Base-by-base conservation (phyloP, 345 rosid genomes). In the Streptanthus diversifolius region DNA sequence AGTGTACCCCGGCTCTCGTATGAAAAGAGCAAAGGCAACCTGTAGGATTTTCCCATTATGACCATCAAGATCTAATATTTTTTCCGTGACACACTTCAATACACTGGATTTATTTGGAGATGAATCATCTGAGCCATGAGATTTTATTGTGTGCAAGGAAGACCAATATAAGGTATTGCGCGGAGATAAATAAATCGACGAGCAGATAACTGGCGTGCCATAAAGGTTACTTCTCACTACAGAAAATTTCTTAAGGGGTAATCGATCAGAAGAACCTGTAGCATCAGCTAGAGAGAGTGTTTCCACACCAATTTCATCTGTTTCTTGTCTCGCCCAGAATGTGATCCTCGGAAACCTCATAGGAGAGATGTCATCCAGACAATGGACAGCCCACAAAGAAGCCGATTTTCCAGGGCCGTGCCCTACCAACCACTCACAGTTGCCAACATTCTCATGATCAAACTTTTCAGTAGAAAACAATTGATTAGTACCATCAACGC, bases 381-480 rank as follows among this genome's bases (percentile, higher is more conserved):
- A 87, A 68, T 90, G 96, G 70, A 93, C 76, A 70, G 95, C 88
- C 98, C 98, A 93, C 76, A 87, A 85, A 66, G 86, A 80, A 68
- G 86, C 82, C 30, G 63, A 68, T 7, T 66, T 75, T 72, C 92
- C 92, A 65, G 95, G 92, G 72, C 96, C 92, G 76, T 85, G 82
- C 70, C 93, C 97, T 72, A 93, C 83, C 73, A 93, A 76, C 98
- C 98, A 93, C 71, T 87, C 98, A 77, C 96, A 87, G 35, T 64
- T 75, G 40, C 93, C 90, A 68, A 76, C 68, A 65, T 45, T 72
- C 25, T 83, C 89, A 60, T 58, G 81, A 11, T 74, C 85, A 63
- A 75, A 9, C 37, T 32, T 80, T 65, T 79, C 83, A 25, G 70
- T 19, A 35, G 83, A 72, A 67, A 80, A 71, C 5, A 77, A 66